phyloP scores from a whole-genome alignment of 805 yeast genomes.

The Yarrowia hollandica region DNA sequence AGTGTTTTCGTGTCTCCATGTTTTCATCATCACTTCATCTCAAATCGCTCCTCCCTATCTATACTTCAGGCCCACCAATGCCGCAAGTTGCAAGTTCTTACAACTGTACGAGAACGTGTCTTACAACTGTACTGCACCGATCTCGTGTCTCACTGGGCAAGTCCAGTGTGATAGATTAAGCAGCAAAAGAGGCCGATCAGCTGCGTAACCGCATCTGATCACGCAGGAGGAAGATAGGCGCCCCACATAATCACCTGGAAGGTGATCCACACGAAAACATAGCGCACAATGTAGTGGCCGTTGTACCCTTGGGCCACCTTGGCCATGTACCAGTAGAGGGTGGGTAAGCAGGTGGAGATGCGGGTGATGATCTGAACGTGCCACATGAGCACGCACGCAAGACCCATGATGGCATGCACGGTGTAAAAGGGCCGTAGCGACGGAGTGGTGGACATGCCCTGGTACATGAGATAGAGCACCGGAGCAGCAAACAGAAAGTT shows the following conservation, averaged over 20 bases:
- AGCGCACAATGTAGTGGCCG: slow-evolving; percentile 37
- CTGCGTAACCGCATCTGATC: too few relatives aligned
- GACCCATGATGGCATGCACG: slow-evolving; percentile 42
- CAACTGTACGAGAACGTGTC: too few relatives aligned
- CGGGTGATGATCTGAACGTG: slow-evolving; percentile 87
- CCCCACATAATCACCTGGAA: slow-evolving; percentile 73
- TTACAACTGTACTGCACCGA: too few relatives aligned
- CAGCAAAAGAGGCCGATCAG: too few relatives aligned
- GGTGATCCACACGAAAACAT: slow-evolving; percentile 61
- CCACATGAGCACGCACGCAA: slow-evolving; percentile 61
- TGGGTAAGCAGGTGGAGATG: slow-evolving; percentile 72
- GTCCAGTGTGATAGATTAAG: too few relatives aligned
- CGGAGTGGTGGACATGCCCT: slow-evolving; percentile 38
- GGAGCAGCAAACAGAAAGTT: slow-evolving; percentile 80
- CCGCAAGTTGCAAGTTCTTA: too few relatives aligned
- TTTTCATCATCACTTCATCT: too few relatives aligned
- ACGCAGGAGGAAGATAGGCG: slow-evolving; percentile 94
- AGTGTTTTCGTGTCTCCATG: too few relatives aligned
- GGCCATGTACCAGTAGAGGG: slow-evolving; percentile 71
- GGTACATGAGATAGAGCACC: slow-evolving; percentile 44
- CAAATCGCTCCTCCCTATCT: too few relatives aligned
- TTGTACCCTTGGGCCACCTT: background rate
- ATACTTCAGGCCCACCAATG: too few relatives aligned
- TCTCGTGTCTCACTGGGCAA: too few relatives aligned
- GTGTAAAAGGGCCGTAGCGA: slow-evolving; percentile 43